These are phyloP conservation scores for Blastocystis sp. DNA, from an alignment of 352 stramenopile species.

Conservation along the genomic window DNA sequence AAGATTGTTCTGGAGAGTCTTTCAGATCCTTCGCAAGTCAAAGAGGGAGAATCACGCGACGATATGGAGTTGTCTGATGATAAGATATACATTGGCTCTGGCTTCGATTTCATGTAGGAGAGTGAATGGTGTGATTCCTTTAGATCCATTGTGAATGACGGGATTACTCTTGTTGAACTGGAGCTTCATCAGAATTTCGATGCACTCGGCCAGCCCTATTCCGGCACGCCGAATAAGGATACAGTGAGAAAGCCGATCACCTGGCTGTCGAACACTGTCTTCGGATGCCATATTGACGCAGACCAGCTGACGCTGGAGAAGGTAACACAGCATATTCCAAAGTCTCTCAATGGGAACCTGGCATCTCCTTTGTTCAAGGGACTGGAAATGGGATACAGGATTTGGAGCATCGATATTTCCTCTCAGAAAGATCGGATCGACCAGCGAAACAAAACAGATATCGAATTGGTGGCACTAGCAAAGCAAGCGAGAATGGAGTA, in stretches of 20 bases:
- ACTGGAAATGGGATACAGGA: neutral
- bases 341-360: neutral
- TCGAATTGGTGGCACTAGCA: neutral
- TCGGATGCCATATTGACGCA: neutral
- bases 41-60: neutral
- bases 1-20: neutral
- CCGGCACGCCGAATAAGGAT: neutral
- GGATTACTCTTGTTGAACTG: neutral
- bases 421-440: neutral
- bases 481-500: conserved; percentile 50
- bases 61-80: neutral
- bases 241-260: neutral
- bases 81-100: neutral
- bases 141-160: neutral
- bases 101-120: neutral
- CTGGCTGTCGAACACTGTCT: neutral
- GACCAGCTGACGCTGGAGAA: neutral
- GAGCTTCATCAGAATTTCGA: neutral
- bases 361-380: neutral
- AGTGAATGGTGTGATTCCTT: too few species aligned
- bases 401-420: neutral
- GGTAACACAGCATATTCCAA: neutral
- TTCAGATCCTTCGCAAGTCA: neutral
- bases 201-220: neutral
- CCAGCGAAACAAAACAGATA: neutral